Conservation (phyloP, 148 eudicot genomes). For the Amaranthus cruentus region DNA sequence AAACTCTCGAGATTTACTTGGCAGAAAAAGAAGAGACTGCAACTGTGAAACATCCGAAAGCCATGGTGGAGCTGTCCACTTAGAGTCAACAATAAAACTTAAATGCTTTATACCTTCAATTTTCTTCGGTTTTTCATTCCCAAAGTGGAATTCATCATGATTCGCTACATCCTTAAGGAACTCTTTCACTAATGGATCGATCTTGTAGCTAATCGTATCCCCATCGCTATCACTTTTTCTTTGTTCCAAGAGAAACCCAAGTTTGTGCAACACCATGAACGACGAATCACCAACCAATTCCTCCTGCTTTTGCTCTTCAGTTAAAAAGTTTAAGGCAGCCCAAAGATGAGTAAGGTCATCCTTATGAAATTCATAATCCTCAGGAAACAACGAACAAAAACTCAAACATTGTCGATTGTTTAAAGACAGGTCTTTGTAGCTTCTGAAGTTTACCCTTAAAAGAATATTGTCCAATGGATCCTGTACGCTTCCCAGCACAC, state of each 20-base stretch:
- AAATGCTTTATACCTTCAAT: neutral
- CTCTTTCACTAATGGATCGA: conserved; percentile 14
- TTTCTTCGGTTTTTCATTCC: neutral
- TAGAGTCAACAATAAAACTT: neutral
- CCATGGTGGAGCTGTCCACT: neutral
- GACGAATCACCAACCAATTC: neutral
- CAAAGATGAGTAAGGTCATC: conserved; percentile 4
- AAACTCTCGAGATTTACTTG: neutral
- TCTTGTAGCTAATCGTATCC: neutral
- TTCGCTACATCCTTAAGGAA: conserved; percentile 10
- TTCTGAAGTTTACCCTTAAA: too few relatives aligned
- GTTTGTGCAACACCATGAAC: neutral
- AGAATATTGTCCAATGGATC: too few relatives aligned
- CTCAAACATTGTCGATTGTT: neutral
- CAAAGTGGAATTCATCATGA: neutral
- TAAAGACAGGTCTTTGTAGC: too few relatives aligned
- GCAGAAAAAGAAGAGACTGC: neutral
- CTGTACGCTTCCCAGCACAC: too few relatives aligned
- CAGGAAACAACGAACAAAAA: conserved; percentile 24
- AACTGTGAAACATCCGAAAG: neutral
- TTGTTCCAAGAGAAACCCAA: conserved; percentile 12
- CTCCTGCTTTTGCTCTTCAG: neutral
- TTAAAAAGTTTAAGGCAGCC: conserved; percentile 13
- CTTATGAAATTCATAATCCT: conserved; percentile 9
- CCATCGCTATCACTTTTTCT: neutral